Evolutionary conservation across 495 filamentous ascomycete species (phyloP), one percentile per base, ranked within the genome.

Genomic region (Penicillium malachiteum): DNA sequence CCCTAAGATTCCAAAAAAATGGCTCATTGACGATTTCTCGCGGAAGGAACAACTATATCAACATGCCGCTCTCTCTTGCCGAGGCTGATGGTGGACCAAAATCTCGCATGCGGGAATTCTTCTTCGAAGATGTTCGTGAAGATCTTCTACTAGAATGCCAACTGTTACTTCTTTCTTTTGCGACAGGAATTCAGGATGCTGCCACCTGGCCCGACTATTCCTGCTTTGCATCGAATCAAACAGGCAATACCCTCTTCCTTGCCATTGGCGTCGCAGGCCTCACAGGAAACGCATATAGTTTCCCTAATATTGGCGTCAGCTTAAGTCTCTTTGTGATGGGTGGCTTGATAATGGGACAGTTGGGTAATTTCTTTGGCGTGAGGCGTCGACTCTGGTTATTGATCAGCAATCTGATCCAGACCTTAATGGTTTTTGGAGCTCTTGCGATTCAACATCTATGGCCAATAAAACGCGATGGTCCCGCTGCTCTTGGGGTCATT

Each of bases 211-310:
- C 81, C 21, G 83, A 84, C 65, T 86, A 79, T 64, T 77, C 77
- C 71, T 85, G 82, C 58, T 86, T 87, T 60, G 80, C 83, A 33
- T 85, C 81, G 33, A 86, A 86, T 67, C 82, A 87, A 60, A 86
- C 84, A 1, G 84, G 84, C 58, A 87, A 86, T 69, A 82, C 82
- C 12, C 77, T 87, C 42, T 65, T 85, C 41, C 72, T 85, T 16
- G 82, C 81, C 33, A 69, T 83, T 43, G 74, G 53, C 38, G 58
- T 81, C 31, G 78, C 81, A 12, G 66, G 77, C 17, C 63, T 80
- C 16, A 73, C 75, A 48, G 72, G 72, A 41, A 53, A 66, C 11
- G 54, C 54, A 11, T 66, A 60, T 44, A 59, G 51, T 50, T 59
- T 79, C 40, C 51, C 73, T 47, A 83, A 83, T 60, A 83, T 84